phyloP scores from a whole-genome alignment of 1,284 basidiomycete species.

The Marasmius oreades region DNA sequence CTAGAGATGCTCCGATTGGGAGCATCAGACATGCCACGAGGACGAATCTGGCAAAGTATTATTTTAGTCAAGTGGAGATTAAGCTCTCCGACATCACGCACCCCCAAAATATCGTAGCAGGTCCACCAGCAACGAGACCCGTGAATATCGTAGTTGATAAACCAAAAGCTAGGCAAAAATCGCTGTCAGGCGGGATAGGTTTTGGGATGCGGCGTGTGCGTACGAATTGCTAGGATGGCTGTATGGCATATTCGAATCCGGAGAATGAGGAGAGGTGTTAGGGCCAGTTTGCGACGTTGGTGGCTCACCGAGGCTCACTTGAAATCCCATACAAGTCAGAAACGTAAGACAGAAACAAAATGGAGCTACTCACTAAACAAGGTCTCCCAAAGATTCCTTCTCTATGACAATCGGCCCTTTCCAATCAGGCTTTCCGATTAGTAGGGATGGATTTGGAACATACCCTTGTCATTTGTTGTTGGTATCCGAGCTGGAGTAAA shows the following conservation, averaged over 20 bases:
- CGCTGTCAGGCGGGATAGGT: constrained; percentile 5
- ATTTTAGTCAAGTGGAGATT: no score
- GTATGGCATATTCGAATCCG: neutral
- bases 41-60: constrained; percentile 38
- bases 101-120: constrained; percentile 54
- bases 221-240: constrained; percentile 56
- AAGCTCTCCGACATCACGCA: constrained; percentile 15
- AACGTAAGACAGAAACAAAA: no score
- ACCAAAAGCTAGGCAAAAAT: constrained; percentile 40
- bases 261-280: no score
- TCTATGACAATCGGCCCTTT: neutral
- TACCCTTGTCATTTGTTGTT: neutral
- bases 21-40: constrained; percentile 43
- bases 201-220: constrained; percentile 18
- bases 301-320: constrained; percentile 1
- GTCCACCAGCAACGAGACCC: constrained; percentile 47
- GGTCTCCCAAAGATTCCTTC: neutral
- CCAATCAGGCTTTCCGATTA: neutral
- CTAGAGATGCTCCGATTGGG: constrained; percentile 46
- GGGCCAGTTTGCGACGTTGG: neutral
- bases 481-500: neutral
- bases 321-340: neutral
- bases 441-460: neutral
- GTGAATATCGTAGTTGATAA: constrained; percentile 51
- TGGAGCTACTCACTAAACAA: neutral